Percentiles rank a stretch among this genome's conserved stretches.
Conservation (phyloP, 1,284 basidiomycete species). For the Termitomyces sp. region DNA sequence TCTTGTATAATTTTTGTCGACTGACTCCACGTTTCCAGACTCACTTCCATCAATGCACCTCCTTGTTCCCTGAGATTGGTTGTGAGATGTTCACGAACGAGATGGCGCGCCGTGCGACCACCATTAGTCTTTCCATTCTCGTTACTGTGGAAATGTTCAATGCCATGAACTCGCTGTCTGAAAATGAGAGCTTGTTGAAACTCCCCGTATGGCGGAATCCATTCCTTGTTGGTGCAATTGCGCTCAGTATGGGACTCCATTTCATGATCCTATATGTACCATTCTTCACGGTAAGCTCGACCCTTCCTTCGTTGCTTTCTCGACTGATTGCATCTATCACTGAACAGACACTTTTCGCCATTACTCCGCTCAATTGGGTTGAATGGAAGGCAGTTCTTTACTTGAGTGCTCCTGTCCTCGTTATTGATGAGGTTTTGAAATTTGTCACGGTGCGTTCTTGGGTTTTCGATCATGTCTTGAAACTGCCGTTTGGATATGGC, state of each 20-base stretch:
- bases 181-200: conserved; percentile 88
- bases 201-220: conserved; percentile 93
- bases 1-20: conserved; percentile 2
- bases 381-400: conserved; percentile 96
- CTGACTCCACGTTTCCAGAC: conserved; percentile 48
- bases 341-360: conserved; percentile 78
- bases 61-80: conserved; percentile 81
- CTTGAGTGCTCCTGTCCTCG: conserved; percentile 83
- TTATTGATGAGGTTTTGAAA: conserved; percentile 91
- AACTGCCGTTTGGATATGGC: too few species aligned
- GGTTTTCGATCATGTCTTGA: neutral
- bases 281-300: conserved; percentile 75
- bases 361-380: conserved; percentile 83
- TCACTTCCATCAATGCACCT: conserved; percentile 88
- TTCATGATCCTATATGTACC: conserved; percentile 94
- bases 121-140: conserved; percentile 91
- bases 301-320: neutral
- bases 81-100: conserved; percentile 91
- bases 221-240: conserved; percentile 85
- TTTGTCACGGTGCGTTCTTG: conserved; percentile 61
- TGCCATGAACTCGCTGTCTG: conserved; percentile 97
- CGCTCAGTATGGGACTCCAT: conserved; percentile 88
- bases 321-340: conserved; percentile 10
- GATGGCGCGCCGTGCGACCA: conserved; percentile 84
- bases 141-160: conserved; percentile 99